Percentiles rank a stretch among this genome's conserved stretches.
Conservation (phyloP, 208 protist genomes). For the Histomonas meleagridis region DNA sequence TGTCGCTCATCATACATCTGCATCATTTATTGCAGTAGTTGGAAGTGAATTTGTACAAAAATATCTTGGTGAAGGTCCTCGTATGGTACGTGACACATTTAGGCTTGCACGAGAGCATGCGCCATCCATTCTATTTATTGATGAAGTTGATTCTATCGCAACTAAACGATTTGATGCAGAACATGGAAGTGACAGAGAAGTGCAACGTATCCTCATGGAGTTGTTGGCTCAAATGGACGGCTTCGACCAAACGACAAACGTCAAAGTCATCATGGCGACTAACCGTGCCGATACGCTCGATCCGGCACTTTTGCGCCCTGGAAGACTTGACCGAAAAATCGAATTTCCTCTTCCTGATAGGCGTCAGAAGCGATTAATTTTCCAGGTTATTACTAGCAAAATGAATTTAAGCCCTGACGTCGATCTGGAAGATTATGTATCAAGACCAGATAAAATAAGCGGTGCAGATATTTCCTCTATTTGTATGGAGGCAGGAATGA, state of each 20-base stretch:
- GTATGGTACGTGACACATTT: constrained; percentile 99
- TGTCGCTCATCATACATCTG: constrained; percentile 77
- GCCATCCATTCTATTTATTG: constrained; percentile 99
- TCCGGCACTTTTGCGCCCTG: constrained; percentile 64
- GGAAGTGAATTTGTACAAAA: constrained; percentile 85
- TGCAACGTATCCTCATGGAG: constrained; percentile 97
- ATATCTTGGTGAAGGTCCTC: constrained; percentile 95
- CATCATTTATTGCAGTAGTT: constrained; percentile 71
- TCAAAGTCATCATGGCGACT: constrained; percentile 66
- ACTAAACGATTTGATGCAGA: constrained; percentile 67
- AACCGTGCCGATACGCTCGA: constrained; percentile 51
- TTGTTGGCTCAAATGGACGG: constrained; percentile 99
- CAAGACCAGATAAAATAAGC: constrained; percentile 89
- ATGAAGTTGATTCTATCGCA: constrained; percentile 98
- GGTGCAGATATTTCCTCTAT: constrained; percentile 95
- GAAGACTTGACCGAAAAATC: constrained; percentile 78
- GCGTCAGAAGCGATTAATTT: constrained; percentile 95
- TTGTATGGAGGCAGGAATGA: constrained; percentile 90
- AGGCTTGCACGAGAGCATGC: constrained; percentile 93
- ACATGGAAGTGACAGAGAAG: constrained; percentile 84
- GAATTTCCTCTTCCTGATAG: constrained; percentile 91
- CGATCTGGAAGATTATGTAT: constrained; percentile 79
- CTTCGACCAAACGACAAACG: constrained; percentile 89
- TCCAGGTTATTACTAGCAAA: constrained; percentile 88
- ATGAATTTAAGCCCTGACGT: constrained; percentile 88